Evolutionary conservation across 768 basidiomycete genomes (phyloP).

Genomic region (Mycena latifolia): DNA sequence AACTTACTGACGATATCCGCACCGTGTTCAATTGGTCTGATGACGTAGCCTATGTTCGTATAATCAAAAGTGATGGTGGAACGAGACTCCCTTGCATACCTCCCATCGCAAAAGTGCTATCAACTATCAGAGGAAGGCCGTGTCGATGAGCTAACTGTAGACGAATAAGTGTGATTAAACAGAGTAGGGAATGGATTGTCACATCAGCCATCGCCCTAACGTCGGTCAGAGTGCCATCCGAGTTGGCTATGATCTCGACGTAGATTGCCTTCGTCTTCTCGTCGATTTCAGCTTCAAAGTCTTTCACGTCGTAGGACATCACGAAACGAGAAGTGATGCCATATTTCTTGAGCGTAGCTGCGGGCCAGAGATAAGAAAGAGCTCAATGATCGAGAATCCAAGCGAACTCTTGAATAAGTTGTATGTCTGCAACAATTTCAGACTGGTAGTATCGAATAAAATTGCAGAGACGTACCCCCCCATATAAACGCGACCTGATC

Average conservation of each 20-base stretch:
- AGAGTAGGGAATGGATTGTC: background rate
- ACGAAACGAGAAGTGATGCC: conserved; percentile 60
- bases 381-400: background rate
- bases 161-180: background rate
- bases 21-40: conserved; percentile 64
- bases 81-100: conserved; percentile 22
- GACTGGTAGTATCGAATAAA: background rate
- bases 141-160: conserved; percentile 62
- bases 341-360: conserved; percentile 56
- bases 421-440: conserved; percentile 60
- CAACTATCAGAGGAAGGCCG: conserved; percentile 65
- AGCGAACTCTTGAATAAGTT: conserved; percentile 73
- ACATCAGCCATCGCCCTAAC: conserved; percentile 63
- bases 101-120: conserved; percentile 66
- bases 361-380: background rate
- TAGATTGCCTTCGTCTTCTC: conserved; percentile 64
- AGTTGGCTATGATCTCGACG: conserved; percentile 68
- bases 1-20: conserved; percentile 53
- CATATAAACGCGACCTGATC: conserved; percentile 74
- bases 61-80: background rate
- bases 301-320: conserved; percentile 51
- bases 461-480: conserved; percentile 62
- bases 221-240: conserved; percentile 60
- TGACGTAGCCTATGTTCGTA: conserved; percentile 51
- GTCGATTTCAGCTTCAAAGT: conserved; percentile 60